Evolutionary conservation across 2,329 filamentous ascomycete species (phyloP), one percentile per base, ranked within the genome.

Genomic region (Fusarium setosum): DNA sequence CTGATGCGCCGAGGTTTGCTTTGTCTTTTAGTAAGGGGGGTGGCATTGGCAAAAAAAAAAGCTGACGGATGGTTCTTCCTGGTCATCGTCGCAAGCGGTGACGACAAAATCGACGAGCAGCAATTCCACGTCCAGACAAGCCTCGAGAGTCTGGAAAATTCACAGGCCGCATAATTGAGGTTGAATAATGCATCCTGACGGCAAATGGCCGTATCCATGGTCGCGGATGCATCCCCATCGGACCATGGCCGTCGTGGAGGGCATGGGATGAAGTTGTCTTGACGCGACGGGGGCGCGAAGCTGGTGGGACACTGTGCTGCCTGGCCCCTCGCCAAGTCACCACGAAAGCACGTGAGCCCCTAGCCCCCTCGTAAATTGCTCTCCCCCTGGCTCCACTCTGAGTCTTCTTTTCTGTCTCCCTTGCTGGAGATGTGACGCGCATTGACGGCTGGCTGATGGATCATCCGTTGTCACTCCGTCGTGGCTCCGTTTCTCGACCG

Each of bases 301-400:
- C 73, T 76, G 72, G 75, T 72, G 75, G 74, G 71, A 69, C 70
- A 69, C 69, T 67, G 73, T 74, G 70, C 51, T 61, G 66, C 73
- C 64, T 61, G 63, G 70, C 55, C 67, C 65, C 62, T 72, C 77
- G 75, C 79, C 77, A 81, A 73, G 72, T 76, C 72, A 71, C 72
- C 80, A 76, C 80, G 80, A 78, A 78, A 76, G 74, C 80, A 81
- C 80, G 79, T 81, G 80, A 81, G 71, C 13, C 44, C 34, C 42
- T 24, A 31, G n/a, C 6, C n/a, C 18, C 48, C 59, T 67, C 45
- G 62, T 70, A 71, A 56, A 49, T 38, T 23, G 48, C 31, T 17
- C 15, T 32, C 49, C 34, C 49, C 37, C 13, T 55, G 29, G 54
- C 18, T 29, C 64, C 64, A 68, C 64, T 41, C 6, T 18, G 41